Evolutionary conservation across 2,329 filamentous ascomycete species (phyloP), one percentile per base, ranked within the genome.

Genomic region (Fusarium sp.): DNA sequence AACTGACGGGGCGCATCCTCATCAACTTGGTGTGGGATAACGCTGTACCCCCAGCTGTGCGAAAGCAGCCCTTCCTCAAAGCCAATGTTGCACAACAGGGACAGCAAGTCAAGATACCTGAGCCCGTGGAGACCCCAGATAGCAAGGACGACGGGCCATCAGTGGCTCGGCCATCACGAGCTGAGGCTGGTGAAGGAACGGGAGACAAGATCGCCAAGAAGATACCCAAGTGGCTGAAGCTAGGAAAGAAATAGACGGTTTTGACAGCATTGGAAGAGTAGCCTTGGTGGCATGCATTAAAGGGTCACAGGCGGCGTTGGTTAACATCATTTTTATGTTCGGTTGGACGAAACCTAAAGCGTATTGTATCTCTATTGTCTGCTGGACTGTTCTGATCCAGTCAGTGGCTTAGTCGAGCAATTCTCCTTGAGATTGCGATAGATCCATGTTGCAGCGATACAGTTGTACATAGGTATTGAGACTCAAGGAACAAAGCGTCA

Each of bases 11-110:
- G 6, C 86, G 88, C 33, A 89, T 94, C 31, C 82, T 97, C 8
- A 82, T 97, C 44, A 95, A 90, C 64, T 86, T 97, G 65, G 80
- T 89, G 1, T 97, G 93, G 92, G 87, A 89, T 18, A 86, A 90
- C 50, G 83, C 79, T 36, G 91, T 89, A 1, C 83, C 86, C n/a
- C 74, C 81, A 1, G 81, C 84, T 10, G 85, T 84, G 4, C 83
- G 89, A 64, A 84, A 84, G 29, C 81, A 80, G 23, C 81, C 86
- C 14, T 88, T 91, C 57, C 79, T 96, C 61, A 90, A 87, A 73
- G 71, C 78, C 1, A 81, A 82, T 25, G 83, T 90, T 57, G 85
- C 87, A 27, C 83, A 84, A 57, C 83, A 87, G 74, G 93, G 92
- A 1, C 86, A 86, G 76, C 86, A 89, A 63, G 82, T 96, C 63